These are phyloP conservation scores for Apiotrichum akiyoshidainum DNA, from an alignment of 1,284 basidiomycete species.

Conservation along the genomic window DNA sequence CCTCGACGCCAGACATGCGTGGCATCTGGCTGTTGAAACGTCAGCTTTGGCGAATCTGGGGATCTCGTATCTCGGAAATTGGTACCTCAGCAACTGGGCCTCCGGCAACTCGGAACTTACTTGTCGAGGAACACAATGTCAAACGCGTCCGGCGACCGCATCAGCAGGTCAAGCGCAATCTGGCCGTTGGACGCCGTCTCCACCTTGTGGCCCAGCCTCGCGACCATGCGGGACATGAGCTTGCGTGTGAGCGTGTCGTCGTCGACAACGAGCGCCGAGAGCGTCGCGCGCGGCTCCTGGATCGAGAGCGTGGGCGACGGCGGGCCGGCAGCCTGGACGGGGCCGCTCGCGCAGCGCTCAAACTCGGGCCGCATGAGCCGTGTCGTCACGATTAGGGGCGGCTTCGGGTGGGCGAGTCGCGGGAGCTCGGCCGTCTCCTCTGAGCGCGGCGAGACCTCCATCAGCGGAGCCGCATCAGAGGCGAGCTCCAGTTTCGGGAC, in stretches of 20 bases:
- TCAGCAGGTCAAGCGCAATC: slow-evolving; percentile 70
- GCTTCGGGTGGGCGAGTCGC: too few species aligned
- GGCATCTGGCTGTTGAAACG: slow-evolving; percentile 54
- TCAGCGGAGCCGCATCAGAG: too few species aligned
- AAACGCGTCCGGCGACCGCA: slow-evolving; percentile 7
- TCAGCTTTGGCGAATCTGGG: slow-evolving; percentile 1
- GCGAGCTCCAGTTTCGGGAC: too few species aligned
- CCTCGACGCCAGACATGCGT: slow-evolving; percentile 70
- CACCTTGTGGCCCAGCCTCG: slow-evolving; percentile 72
- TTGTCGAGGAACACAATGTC: slow-evolving; percentile 20
- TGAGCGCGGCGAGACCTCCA: too few species aligned
- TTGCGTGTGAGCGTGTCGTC: slow-evolving; percentile 61
- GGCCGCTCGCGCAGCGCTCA: neutral
- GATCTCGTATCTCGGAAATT: too few species aligned
- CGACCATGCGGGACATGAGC: slow-evolving; percentile 76
- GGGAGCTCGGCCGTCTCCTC: too few species aligned
- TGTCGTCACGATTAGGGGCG: too few species aligned
- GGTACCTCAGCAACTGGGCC: neutral
- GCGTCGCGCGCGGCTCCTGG: slow-evolving; percentile 32
- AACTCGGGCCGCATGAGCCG: too few species aligned
- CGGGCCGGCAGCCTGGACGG: slow-evolving; percentile 15
- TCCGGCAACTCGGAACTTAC: neutral
- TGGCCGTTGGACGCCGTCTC: slow-evolving; percentile 82
- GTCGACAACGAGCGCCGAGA: too few species aligned
- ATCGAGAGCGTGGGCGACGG: slow-evolving; percentile 14